Evolutionary conservation across 1,284 basidiomycete genomes (phyloP), one percentile per base, ranked within the genome.

Genomic region (Spongiforma sp.): DNA sequence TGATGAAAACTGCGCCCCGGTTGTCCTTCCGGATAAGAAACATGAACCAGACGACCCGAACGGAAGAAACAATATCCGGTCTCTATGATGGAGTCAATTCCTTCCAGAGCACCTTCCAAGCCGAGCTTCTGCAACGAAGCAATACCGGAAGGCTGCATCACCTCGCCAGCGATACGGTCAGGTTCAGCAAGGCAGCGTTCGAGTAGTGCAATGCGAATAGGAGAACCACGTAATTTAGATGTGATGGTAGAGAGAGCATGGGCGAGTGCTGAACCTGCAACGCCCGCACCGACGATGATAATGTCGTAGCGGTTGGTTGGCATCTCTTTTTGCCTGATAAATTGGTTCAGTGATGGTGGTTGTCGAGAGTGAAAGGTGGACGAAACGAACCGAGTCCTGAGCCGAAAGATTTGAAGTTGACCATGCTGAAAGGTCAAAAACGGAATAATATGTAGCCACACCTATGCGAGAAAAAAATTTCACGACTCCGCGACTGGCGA

Each of bases 161-260:
- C 88, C 79, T 99, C 98, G 41, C 98, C 97, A 43, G 99, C 97
- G 71, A 99, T 99, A 30, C 97, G 88, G 83, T 99, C 95, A 0
- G 98, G 97, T 77, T 96, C 93, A 1, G 90, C 84, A 15, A 99
- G 84, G 46, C 97, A 97, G 55, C 96, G 88, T 79, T 98, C 95
- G 65, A 98, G 81, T 4, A 97, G 80, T 26, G 90, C 89, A 66
- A 96, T 89, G n/a, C 87, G 88, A 36, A 96, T 84, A 2, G 90
- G 89, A 60, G 81, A 81, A 26, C 78, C 61, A 61, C 85, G 83
- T 12, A 80, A 73, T 52, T 83, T 71, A 0, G 77, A 75, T 6
- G 75, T 72, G 61, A 76, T 66, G 21, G 83, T 83, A 9, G 91
- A 86, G 59, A 94, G 86, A 0, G 88, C 89, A 69, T 93, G 85